Base-by-base conservation (phyloP, 2,329 filamentous ascomycete species). In the Huntiella moniliformis region DNA sequence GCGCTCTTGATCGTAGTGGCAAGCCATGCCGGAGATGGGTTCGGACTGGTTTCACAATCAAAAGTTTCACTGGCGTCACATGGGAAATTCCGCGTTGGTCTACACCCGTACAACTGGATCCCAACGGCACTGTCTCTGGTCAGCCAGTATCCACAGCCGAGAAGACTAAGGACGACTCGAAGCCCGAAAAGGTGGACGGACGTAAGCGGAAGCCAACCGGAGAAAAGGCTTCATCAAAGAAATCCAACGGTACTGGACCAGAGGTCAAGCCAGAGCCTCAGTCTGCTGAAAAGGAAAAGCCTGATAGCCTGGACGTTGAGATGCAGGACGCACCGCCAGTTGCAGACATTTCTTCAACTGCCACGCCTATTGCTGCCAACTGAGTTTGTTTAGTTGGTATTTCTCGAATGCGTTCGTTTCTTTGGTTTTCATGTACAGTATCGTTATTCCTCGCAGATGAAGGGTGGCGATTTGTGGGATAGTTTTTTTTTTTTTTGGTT, bases 1-100 rank as follows among this genome's bases (percentile, higher is more conserved):
- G 91, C 46, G 88, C 91, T 10, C 81, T 98, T 52, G 91, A 98
- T 62, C 79, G 88, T 51, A 82, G 82, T 5, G 88, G 88, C 53
- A 82, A 88, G 57, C 87, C 91, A 7, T 95, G 87, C 62, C 82
- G 88, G 53, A 87, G 79, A 60, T 98, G 91, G 91, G 70, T 77
- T 58, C 83, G 79, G 61, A 85, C 85, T 52, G 73, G 77, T 47
- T 84, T 96, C 59, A 71, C 70, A 42, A 67, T 96, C 54, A 94
- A 93, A 69, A 93, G 80, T 61, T 96, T 96, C 60, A 95, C 88
- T 1, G 88, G 88, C 45, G 73, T 85, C 12, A 58, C 73, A 31
- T 95, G 87, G 86, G 74, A 81, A 52, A 70, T 94, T 40, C 72
- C 78, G 15, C 78, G 83, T 46, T 96, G 88, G 86, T 78, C 77